Evolutionary conservation across 495 filamentous ascomycete species (phyloP), one percentile per base, ranked within the genome.

Genomic region (Hypomontagnella submonticulosa): DNA sequence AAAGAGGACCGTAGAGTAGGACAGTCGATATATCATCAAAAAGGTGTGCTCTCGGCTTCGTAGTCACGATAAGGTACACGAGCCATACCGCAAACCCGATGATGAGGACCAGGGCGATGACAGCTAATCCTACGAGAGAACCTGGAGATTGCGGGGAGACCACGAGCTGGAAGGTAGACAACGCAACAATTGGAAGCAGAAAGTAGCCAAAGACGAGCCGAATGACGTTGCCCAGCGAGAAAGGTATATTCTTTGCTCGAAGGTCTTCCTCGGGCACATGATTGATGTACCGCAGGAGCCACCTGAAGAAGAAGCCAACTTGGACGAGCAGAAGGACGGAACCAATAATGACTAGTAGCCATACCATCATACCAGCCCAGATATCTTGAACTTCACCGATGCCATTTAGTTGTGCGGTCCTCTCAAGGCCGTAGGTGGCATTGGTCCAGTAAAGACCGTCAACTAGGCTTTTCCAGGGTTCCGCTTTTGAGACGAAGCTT

Each of bases 1-100:
- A 99, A n/a, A 99, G 82, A 3, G 95, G 92, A 4, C 95, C 95
- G 70, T 97, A 98, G 1, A 92, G 81, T 10, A 99, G 83, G 8
- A 97, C 89, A 0, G 92, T 97, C 7, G 91, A 85, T 44, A 98
- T 84, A 75, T 97, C 92, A 73, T 99, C 95, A 71, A 96, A 99
- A 16, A 99, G 84, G 63, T 89, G 88, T 11, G 92, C 87, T 41
- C 90, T 88, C 0, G 95, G 95, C 60, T 91, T 87, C 3, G 92
- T 93, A 18, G 81, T 87, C 27, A 87, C 85, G 69, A 97, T 93
- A 34, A 94, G 79, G 69, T 87, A 87, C 36, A 93, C 83, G 0
- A 94, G 84, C 88, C 90, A 97, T n/a, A 81, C 77, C 1, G 89
- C 85, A 73, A 92, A 92, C 11, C 81, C 83, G 30, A 96, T 73